Evolutionary conservation across 257 asterid genomes (phyloP), one percentile per base, ranked within the genome.

Genomic region (Buddleja alternifolia): DNA sequence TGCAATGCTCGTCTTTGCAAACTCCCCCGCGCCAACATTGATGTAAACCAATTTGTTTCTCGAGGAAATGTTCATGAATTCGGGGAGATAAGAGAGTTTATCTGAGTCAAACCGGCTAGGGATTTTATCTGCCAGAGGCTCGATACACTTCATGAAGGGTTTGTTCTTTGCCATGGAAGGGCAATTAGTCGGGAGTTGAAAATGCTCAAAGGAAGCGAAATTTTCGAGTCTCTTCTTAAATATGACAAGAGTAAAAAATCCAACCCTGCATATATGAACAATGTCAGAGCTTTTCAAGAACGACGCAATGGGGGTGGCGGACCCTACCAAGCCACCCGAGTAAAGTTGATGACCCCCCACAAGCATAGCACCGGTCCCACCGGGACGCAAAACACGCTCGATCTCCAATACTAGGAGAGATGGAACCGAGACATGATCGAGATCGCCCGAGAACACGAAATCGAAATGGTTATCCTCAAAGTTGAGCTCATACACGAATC

Each of bases 301-400:
- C 0, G 84, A 82, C 0, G 82, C 81, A 47, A 75, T 39, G 0
- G 69, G 8, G 10, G 56, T n/a, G 34, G 73, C 54, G 0, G 90
- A 80, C 69, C 82, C 73, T 10, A 88, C 75, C 74, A 85, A 52
- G 67, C 84, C 80, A 19, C 88, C 87, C 0, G 83, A 42, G 76
- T 87, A 73, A 53, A 78, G 70, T 53, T 75, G 58, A 10, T 58
- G 85, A 34, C 81, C 50, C 6, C 93, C 79, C 0, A 87, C 83
- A 20, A 93, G 92, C 84, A 89, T 63, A 29, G 88, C 89, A 8
- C 99, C 99, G 0, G 58, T 71, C 70, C 99, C 96, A 36, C 97
- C 96, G 0, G 96, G 91, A 16, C 84, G 82, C 6, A 93, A 72
- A 17, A 93, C 88, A 11, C 99, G 96, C 82, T 93, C 99, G 19